These are phyloP conservation scores for Leccinum ponderosum DNA, from an alignment of 1,284 basidiomycete species.

Conservation along the genomic window DNA sequence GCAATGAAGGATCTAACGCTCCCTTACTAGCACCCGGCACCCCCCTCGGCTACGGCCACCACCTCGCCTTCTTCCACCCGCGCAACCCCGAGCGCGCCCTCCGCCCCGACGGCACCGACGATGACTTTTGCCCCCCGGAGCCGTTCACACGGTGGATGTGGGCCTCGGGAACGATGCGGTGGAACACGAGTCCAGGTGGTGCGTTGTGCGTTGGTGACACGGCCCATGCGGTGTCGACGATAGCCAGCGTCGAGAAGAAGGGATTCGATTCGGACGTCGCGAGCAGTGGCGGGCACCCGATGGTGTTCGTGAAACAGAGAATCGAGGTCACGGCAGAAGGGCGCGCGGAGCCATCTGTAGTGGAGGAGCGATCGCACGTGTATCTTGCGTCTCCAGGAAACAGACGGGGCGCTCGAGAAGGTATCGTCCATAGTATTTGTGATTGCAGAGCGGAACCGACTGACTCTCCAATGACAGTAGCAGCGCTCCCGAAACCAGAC, in stretches of 20 bases:
- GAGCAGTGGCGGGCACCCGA: conserved; percentile 45
- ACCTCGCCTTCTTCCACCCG: conserved; percentile 76
- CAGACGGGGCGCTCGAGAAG: conserved; percentile 40
- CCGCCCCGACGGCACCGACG: conserved; percentile 71
- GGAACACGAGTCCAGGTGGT: conserved; percentile 43
- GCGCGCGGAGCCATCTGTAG: conserved; percentile 46
- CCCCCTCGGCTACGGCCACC: conserved; percentile 61
- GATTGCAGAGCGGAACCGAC: not conserved
- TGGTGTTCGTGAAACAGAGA: conserved; percentile 78
- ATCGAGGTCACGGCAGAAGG: conserved; percentile 50
- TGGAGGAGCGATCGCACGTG: conserved; percentile 75
- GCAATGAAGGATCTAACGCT: not conserved
- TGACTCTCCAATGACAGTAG: conserved; percentile 37
- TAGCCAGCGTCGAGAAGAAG: conserved; percentile 65
- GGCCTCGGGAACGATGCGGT: conserved; percentile 74
- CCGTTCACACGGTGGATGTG: conserved; percentile 84
- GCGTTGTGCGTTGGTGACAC: conserved; percentile 57
- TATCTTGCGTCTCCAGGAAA: conserved; percentile 51
- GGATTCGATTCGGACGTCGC: conserved; percentile 44
- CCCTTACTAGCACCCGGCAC: conserved; percentile 8
- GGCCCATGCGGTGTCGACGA: conserved; percentile 50
- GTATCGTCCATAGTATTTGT: conserved; percentile 32
- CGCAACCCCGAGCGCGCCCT: conserved; percentile 58
- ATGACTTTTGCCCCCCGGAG: conserved; percentile 67
- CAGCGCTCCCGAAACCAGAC: conserved; percentile 51